Evolutionary conservation across 805 yeast species (phyloP), one percentile per base, ranked within the genome.

Genomic region (Kodamaea sagamina): DNA sequence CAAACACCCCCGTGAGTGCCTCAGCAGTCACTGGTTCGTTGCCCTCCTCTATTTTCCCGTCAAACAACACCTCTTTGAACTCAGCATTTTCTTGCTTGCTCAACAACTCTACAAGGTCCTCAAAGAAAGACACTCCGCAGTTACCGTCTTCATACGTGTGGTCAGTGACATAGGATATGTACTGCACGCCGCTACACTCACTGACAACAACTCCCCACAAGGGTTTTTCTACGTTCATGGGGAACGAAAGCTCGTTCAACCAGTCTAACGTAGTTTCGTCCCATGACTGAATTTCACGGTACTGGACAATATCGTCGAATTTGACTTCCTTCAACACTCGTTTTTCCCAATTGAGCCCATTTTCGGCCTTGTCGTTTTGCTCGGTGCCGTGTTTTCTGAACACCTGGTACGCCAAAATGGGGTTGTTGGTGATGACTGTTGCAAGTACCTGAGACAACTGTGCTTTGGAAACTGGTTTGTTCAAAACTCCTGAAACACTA

Each of bases 151-250:
- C 25, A 5, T 32, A 18, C 2, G 37, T 16, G n/a, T 39, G 42
- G 16, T 39, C 42, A 2, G 32, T 25, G 11, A 25, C 36, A 25
- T 16, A 39, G 2, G 37, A 24, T 10, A 39, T 9, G n/a, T 39
- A 39, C 37, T 39, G 42, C 8, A 21, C 24, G 5, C 18, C 24
- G 10, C 16, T 16, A 2, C 8, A 17, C 12, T 39, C 32, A 10
- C 22, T 31, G 11, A 39, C 36, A 10, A 39, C 32, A 16, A 39
- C 24, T 16, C 32, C 21, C 42, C 42, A 39, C 32, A 39, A 39
- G 7, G 42, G 42, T 22, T 17, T 13, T 2, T 22, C 26, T 3
- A 10, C 4, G 13, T 39, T 24, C 25, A 24, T 19, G 17, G 28
- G 24, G 21, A 39, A 31, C 12, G n/a, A 12, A 8, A 39, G 19